Evolutionary conservation across 2,329 filamentous ascomycete genomes (phyloP).

Genomic region (Colletotrichum karsti): DNA sequence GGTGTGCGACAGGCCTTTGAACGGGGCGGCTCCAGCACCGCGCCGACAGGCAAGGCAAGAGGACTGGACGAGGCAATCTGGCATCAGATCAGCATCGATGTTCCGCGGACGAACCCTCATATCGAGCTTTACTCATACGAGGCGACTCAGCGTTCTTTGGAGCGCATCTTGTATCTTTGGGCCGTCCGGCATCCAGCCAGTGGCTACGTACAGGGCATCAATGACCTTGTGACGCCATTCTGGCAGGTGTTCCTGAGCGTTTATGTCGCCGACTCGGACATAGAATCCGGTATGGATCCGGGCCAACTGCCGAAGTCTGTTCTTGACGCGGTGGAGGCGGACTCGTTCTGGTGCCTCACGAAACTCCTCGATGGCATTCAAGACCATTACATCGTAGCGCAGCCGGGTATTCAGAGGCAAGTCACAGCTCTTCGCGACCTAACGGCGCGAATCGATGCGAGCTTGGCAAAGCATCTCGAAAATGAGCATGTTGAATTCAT

Average conservation of each 20-base stretch:
- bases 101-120: slow-evolving; percentile 95
- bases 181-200: slow-evolving; percentile 96
- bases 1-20: slow-evolving; percentile 82
- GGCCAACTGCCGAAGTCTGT: slow-evolving; percentile 91
- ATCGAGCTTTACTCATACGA: slow-evolving; percentile 95
- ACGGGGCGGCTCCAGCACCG: slow-evolving; percentile 52
- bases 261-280: slow-evolving; percentile 93
- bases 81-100: slow-evolving; percentile 99
- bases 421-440: slow-evolving; percentile 89
- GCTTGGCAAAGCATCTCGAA: slow-evolving; percentile 87
- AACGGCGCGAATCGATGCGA: slow-evolving; percentile 86
- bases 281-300: slow-evolving; percentile 95
- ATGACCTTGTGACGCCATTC: slow-evolving; percentile 96
- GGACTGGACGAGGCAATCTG: slow-evolving; percentile 97
- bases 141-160: slow-evolving; percentile 91
- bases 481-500: slow-evolving; percentile 96
- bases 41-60: slow-evolving; percentile 54
- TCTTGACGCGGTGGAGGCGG: slow-evolving; percentile 94
- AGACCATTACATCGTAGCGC: slow-evolving; percentile 98
- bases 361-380: slow-evolving; percentile 99
- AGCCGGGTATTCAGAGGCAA: slow-evolving; percentile 95
- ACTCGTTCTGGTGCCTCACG: slow-evolving; percentile 98
- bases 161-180: slow-evolving; percentile 97
- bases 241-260: slow-evolving; percentile 96
- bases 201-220: slow-evolving; percentile 98